These are phyloP conservation scores for Geotrichum restrictum DNA, from an alignment of 1,139 yeast species.

Conservation along the genomic window DNA sequence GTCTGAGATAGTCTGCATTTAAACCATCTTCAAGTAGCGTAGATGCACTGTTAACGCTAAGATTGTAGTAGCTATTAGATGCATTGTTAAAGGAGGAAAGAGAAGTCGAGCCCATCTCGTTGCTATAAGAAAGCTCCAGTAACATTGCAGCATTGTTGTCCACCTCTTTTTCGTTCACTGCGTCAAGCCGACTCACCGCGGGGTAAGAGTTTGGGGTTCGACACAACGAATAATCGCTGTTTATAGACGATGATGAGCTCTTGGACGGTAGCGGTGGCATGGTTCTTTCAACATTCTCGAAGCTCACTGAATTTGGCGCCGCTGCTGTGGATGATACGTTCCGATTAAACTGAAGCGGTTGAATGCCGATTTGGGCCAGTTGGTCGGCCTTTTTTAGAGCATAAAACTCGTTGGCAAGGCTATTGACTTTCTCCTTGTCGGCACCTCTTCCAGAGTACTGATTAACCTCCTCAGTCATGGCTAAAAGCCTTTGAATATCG, in stretches of 20 bases:
- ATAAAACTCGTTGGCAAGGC: background rate
- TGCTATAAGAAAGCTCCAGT: no score
- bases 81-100: no score
- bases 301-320: background rate
- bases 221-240: no score
- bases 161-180: no score
- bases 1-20: slow-evolving; percentile 8
- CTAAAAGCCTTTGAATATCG: slow-evolving; percentile 20
- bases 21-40: background rate
- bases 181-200: no score
- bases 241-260: no score
- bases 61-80: no score
- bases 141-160: no score
- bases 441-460: background rate
- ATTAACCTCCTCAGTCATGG: background rate
- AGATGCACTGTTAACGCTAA: no score
- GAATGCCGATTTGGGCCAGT: background rate
- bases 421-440: background rate
- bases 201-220: no score
- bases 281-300: background rate
- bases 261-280: background rate
- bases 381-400: background rate
- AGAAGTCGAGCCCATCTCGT: no score
- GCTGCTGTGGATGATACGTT: no score
- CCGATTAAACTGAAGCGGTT: background rate